Base-by-base conservation (phyloP, 306 rosid species). In the Prunus mume region DNA sequence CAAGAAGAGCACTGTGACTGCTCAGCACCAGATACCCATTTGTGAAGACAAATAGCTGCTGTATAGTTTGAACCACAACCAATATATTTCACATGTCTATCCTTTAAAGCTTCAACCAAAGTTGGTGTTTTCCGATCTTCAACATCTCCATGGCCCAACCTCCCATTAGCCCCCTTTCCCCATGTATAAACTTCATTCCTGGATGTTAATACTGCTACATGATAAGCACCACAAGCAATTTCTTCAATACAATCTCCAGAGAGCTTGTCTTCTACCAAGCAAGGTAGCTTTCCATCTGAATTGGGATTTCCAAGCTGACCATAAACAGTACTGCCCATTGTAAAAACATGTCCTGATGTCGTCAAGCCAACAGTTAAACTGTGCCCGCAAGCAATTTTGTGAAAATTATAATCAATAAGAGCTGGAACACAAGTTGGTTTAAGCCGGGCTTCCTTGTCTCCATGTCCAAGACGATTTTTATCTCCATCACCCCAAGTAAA, bases 401-500 rank as follows among this genome's bases (percentile, higher is more conserved):
- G 90, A 81, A 96, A 92, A 88, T 89, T 85, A 83, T 89, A 81
- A 63, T 96, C 99, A 55, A 96, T 96, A 81, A 96, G 90, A 2
- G 91, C 86, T 38, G 92, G 89, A 76, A 96, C 99, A 76, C 98
- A 92, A 12, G 98, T 92, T 15, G 99, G 98, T 86, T 91, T 73
- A 55, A 89, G 98, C 28, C 93, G 86, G 70, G 96, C 89, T 69
- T 92, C 99, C 84, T 92, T 96, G 87, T 96, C 99, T 70, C 99
- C 99, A 67, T 96, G 98, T 19, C 98, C 97, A 10, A 92, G 95
- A 81, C 98, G 98, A 83, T 87, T 91, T 81, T 96, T 96, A 79
- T 96, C 99, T 79, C 99, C 99, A 69, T 96, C 99, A 25, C 99
- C 99, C 99, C 98, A 96, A 32, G 99, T 89, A 80, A 96, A 96